phyloP scores from a whole-genome alignment of 106 monocot genomes.

The Dioscorea alata region DNA sequence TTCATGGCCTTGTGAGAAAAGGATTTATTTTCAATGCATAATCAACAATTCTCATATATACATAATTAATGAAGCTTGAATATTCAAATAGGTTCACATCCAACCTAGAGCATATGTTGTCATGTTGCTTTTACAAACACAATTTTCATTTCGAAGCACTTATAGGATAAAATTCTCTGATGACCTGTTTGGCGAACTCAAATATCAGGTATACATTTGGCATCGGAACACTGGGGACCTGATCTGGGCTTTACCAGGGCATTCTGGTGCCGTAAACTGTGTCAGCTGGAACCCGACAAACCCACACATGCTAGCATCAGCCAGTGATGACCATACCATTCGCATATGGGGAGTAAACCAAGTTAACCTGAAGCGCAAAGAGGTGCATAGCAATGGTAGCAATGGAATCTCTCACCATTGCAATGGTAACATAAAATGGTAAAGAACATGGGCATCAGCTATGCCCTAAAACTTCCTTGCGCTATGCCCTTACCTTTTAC shows the following conservation, averaged over 20 bases:
- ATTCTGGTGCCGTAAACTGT: constrained; percentile 36
- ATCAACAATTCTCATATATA: too few species aligned
- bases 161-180: too few species aligned
- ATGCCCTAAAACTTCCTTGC: not conserved
- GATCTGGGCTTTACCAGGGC: constrained; percentile 24
- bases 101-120: too few species aligned
- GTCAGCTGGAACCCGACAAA: constrained; percentile 47
- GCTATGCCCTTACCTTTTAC: not conserved
- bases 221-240: constrained; percentile 20
- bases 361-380: constrained; percentile 7
- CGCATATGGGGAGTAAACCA: constrained; percentile 36
- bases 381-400: constrained; percentile 21
- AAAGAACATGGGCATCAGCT: not conserved
- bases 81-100: too few species aligned
- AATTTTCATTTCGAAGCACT: too few species aligned
- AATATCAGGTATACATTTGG: constrained; percentile 39
- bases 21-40: too few species aligned
- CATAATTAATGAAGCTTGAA: too few species aligned
- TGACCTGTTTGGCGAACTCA: too few species aligned
- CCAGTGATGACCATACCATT: constrained; percentile 39
- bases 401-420: constrained; percentile 8
- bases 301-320: constrained; percentile 43
- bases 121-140: too few species aligned
- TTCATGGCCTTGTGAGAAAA: too few species aligned
- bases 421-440: constrained; percentile 18